These are phyloP conservation scores for Geranomyces variabilis DNA, from an alignment of 192 early-diverging fungal species.

Conservation along the genomic window DNA sequence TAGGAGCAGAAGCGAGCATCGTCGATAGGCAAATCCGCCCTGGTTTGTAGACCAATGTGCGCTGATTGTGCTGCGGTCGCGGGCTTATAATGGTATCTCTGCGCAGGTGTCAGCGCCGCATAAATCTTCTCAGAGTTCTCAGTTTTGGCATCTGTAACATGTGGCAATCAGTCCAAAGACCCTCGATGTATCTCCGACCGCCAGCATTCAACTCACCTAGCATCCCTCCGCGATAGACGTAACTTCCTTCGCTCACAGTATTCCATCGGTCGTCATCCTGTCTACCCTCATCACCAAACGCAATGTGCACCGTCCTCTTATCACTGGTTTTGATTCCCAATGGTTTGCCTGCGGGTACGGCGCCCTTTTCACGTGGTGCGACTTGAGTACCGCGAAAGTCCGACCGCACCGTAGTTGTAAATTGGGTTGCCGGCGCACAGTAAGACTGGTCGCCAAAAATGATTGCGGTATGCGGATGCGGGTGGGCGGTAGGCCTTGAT, in stretches of 20 bases:
- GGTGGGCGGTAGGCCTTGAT: no score
- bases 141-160: no score
- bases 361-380: neutral
- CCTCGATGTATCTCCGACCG: neutral
- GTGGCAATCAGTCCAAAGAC: no score
- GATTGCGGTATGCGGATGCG: conserved; percentile 41
- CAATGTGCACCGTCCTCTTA: conserved; percentile 25
- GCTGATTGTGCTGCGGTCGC: conserved; percentile 33
- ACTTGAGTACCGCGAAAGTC: conserved; percentile 26
- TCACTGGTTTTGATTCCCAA: conserved; percentile 32
- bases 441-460: conserved; percentile 41
- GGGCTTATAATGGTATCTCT: conserved; percentile 25
- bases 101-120: conserved; percentile 17
- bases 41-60: conserved; percentile 43
- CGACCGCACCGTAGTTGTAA: conserved; percentile 38
- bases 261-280: conserved; percentile 14
- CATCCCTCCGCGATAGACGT: conserved; percentile 4
- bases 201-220: neutral
- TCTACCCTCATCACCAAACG: conserved; percentile 43
- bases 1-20: conserved; percentile 40
- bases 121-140: no score
- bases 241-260: conserved; percentile 33
- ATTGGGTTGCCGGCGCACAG: conserved; percentile 20
- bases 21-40: conserved; percentile 48
- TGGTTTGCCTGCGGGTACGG: conserved; percentile 40